Percentiles rank a stretch among this genome's conserved stretches.
Evolutionary conservation across 2,329 filamentous ascomycete genomes (phyloP).

Genomic region (Cephalotrichum gorgonifer): DNA sequence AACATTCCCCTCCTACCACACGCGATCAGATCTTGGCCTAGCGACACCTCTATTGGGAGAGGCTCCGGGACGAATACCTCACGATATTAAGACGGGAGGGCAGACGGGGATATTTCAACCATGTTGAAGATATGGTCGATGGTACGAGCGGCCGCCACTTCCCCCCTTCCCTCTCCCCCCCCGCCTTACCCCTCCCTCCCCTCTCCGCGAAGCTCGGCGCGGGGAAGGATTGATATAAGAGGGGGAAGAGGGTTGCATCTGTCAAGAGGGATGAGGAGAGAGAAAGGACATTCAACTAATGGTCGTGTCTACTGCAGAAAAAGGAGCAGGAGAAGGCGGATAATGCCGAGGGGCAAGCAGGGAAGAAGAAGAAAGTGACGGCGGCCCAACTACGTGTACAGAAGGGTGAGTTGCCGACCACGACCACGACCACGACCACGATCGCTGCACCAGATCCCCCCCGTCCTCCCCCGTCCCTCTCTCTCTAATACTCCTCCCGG

Average conservation of each 20-base stretch:
- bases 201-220: background rate
- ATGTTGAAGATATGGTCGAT: slow-evolving; percentile 99
- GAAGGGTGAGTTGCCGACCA: slow-evolving; percentile 56
- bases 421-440: too few relatives aligned
- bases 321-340: slow-evolving; percentile 95
- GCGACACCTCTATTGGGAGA: background rate
- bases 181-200: background rate
- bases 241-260: background rate
- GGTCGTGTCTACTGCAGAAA: slow-evolving; percentile 44
- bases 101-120: background rate
- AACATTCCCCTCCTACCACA: background rate
- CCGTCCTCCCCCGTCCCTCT: too few relatives aligned
- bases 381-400: slow-evolving; percentile 91
- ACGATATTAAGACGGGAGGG: background rate
- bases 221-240: background rate
- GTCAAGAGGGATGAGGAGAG: slow-evolving; percentile 3
- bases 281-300: too few relatives aligned
- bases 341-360: slow-evolving; percentile 62
- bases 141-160: slow-evolving; percentile 42
- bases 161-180: background rate
- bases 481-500: too few relatives aligned
- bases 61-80: background rate
- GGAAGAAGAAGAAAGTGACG: slow-evolving; percentile 98
- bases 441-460: too few relatives aligned
- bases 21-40: background rate